A percentile compares a stretch with the other conserved stretches of the same genome.
Evolutionary conservation across 768 basidiomycete genomes (phyloP).

Genomic region (Pleurotus djamor): DNA sequence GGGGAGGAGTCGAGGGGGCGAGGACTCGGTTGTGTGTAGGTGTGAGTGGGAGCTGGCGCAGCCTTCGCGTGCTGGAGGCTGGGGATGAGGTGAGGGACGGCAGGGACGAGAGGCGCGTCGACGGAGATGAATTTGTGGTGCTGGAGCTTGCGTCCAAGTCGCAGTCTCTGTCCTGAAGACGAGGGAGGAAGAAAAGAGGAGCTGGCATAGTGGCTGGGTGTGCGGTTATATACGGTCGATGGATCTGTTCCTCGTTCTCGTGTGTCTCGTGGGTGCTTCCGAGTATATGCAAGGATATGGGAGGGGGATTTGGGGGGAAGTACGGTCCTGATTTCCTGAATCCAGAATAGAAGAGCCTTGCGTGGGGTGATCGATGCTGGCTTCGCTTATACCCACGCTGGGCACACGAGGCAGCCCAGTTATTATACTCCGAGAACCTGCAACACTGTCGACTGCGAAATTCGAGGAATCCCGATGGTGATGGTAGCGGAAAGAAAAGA

Average conservation of each 20-base stretch:
- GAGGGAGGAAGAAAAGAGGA: conserved; percentile 2
- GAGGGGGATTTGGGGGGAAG: background rate
- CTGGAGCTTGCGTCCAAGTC: background rate
- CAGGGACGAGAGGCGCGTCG: background rate
- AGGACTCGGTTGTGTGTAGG: background rate
- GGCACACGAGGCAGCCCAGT: background rate
- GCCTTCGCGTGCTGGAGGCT: background rate
- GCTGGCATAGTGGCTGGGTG: background rate
- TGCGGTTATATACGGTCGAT: background rate
- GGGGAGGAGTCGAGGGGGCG: background rate
- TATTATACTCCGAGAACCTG: background rate
- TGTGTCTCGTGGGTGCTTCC: background rate
- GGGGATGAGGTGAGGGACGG: background rate
- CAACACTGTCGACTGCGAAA: background rate
- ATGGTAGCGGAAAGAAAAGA: background rate
- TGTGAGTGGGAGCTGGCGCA: background rate
- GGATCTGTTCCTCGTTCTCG: background rate
- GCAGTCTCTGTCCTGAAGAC: background rate
- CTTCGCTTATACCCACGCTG: background rate
- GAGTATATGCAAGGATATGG: background rate
- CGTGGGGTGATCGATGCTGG: background rate
- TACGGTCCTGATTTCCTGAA: conserved; percentile 1
- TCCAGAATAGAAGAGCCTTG: background rate
- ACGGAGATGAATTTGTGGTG: background rate
- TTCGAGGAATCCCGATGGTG: background rate